These are phyloP conservation scores for Paramecium biaurelia DNA, from an alignment of 73 alveolate genomes.

Conservation along the genomic window DNA sequence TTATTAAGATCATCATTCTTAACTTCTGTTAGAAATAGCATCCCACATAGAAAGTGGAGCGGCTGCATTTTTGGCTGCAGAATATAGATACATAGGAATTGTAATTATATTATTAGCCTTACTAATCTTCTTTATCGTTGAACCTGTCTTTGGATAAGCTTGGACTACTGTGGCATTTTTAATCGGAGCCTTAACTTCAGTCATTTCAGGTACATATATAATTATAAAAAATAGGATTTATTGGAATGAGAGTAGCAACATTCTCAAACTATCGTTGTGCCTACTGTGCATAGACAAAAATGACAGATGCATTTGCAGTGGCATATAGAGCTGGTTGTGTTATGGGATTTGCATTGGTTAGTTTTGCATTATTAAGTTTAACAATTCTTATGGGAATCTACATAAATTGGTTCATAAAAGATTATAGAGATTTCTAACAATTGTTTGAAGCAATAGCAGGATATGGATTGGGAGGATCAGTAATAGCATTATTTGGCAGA, in stretches of 20 bases:
- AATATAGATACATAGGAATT: constrained; percentile 72
- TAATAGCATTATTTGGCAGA: constrained; percentile 95
- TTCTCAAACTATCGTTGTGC: constrained; percentile 81
- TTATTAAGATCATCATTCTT: constrained; percentile 25
- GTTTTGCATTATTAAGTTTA: constrained; percentile 73
- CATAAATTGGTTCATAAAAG: constrained; percentile 67
- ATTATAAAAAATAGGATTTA: constrained; percentile 62
- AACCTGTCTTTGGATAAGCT: constrained; percentile 74
- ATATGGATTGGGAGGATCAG: constrained; percentile 96
- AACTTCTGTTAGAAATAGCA: constrained; percentile 55
- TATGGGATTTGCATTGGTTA: constrained; percentile 79
- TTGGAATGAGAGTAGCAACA: constrained; percentile 89
- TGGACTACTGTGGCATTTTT: constrained; percentile 82
- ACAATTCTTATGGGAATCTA: constrained; percentile 69
- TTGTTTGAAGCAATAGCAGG: constrained; percentile 89
- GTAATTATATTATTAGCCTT: constrained; percentile 72
- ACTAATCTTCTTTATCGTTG: constrained; percentile 75
- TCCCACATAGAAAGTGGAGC: constrained; percentile 81
- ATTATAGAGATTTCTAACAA: constrained; percentile 63
- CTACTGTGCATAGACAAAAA: constrained; percentile 69
- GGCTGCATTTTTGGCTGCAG: constrained; percentile 78
- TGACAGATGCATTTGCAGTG: constrained; percentile 79
- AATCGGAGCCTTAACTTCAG: constrained; percentile 80
- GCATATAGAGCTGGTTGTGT: constrained; percentile 88
- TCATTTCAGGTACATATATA: constrained; percentile 61